Base-by-base conservation (phyloP, 257 asterid genomes). In the Petunia secreta region DNA sequence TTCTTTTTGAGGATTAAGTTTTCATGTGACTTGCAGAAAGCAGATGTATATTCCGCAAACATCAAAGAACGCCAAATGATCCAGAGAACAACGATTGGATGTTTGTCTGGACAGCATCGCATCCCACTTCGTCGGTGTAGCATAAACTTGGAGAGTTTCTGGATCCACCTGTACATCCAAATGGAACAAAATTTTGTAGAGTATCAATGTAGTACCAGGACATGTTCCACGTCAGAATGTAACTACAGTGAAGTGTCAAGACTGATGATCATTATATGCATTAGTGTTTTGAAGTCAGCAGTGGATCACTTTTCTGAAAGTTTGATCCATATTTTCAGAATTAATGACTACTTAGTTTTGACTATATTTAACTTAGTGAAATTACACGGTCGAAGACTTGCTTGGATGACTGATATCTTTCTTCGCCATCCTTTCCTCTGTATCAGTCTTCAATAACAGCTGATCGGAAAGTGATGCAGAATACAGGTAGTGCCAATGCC, bases 51-150 rank as follows among this genome's bases (percentile, higher is more conserved):
- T 65, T 65, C 63, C 78, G 36, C 62, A 50, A 11, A 36, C 60
- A 73, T 13, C 50, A 36, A 71, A 71, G 36, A 50, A 50, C 34
- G 46, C 11, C 46, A 34, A 73, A 73, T 13, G 78, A 73, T 73
- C 50, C 78, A 73, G 78, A 36, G 78, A 73, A 62, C 36, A 36
- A 50, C 34, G 46, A 50, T 62, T 54, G 77, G 78, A 36, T 48
- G 46, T 34, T 73, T 1, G 16, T 50, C 46, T 36, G 62, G 78
- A 73, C 62, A 34, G 14, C 36, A 4, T 50, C 10, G 3, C 36
- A 50, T 50, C 46, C 46, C 34, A 50, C 36, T 73, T 73, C 11
- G 0, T 69, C 55, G 44, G 13, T 73, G 78, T 50, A 73, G 50
- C 44, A 11, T 50, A 5, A 50, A 50, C 63, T 73, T 25, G 43